Evolutionary conservation across 495 filamentous ascomycete genomes (phyloP), one percentile per base, ranked within the genome.

Genomic region (Tuber calosporum): DNA sequence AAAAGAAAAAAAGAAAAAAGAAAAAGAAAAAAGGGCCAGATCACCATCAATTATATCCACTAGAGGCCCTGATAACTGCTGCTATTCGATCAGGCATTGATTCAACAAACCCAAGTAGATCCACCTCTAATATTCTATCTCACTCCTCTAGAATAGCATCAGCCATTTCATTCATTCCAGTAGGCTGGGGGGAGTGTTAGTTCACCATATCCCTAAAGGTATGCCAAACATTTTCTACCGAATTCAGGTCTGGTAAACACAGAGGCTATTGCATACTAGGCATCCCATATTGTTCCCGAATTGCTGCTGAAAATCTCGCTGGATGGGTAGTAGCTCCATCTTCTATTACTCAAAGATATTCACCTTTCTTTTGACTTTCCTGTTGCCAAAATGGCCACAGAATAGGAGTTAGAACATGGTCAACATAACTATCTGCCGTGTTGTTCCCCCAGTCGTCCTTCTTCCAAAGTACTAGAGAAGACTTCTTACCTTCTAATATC

Each of bases 321-420:
- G 41, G 13, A 62, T 75, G 42, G 41, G 74, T 48, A 58, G 67
- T 39, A 41, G 71, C 67, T 41, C 66, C 42, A 66, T 76, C 70
- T 22, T 75, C 74, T n/a, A 73, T 76, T 1, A 73, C 36, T 19
- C 67, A 76, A 69, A 69, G 1, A 66, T 20, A 66, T 39, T 74
- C 11, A 36, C 67, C 38, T 30, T 70, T 66, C 67, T n/a, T n/a
- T 53, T 66, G n/a, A n/a, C n/a, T n/a, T n/a, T n/a, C n/a, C n/a
- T n/a, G n/a, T n/a, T n/a, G n/a, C n/a, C n/a, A n/a, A 42, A 70
- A 66, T 42, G 71, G 66, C 26, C 70, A 48, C 34, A 76, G 40
- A 37, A 69, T 38, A 66, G 43, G 30, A n/a, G 0, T 36, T 41
- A 76, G 20, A 19, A 73, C 48, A 67, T 66, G 66, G 40, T 69